Percentiles rank a stretch among this genome's conserved stretches.
phyloP scores from a whole-genome alignment of 2,329 filamentous ascomycete species.

The Madurella mycetomatis region DNA sequence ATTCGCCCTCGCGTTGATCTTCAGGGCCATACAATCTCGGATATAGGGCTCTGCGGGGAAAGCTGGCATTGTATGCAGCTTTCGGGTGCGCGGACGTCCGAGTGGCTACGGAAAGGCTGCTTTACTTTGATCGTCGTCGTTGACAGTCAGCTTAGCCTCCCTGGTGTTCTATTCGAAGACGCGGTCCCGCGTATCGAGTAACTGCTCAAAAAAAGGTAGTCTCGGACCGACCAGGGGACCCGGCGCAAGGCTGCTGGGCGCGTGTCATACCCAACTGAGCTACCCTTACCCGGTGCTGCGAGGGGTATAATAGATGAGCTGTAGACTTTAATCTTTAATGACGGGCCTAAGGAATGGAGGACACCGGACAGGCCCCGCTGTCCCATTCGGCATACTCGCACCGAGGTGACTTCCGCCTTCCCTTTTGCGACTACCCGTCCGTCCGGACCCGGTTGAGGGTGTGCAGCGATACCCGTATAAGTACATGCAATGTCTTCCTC shows the following conservation, averaged over 20 bases:
- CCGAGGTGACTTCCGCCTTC: slow-evolving; percentile 7
- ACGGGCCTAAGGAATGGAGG: neutral
- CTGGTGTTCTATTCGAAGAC: neutral
- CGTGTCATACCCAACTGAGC: neutral
- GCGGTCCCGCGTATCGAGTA: neutral
- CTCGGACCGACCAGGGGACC: neutral
- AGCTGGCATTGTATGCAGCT: neutral
- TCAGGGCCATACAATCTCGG: slow-evolving; percentile 5
- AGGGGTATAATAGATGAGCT: neutral
- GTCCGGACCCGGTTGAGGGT: slow-evolving; percentile 12
- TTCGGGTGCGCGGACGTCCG: neutral
- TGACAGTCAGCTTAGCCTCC: neutral
- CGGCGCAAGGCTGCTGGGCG: neutral
- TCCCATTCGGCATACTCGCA: slow-evolving; percentile 6
- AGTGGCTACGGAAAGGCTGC: neutral
- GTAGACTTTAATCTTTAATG: neutral
- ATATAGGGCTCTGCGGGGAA: slow-evolving; percentile 12
- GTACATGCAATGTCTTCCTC: neutral
- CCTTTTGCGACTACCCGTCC: slow-evolving; percentile 12
- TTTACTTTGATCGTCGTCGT: neutral
- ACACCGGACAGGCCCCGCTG: neutral
- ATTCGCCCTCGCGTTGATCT: slow-evolving; percentile 5
- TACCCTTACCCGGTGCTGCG: neutral
- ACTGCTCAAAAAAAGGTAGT: too few species aligned
- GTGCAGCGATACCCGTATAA: neutral